phyloP scores from a whole-genome alignment of 805 yeast species.

The Wickerhamomyces rabaulensis region DNA sequence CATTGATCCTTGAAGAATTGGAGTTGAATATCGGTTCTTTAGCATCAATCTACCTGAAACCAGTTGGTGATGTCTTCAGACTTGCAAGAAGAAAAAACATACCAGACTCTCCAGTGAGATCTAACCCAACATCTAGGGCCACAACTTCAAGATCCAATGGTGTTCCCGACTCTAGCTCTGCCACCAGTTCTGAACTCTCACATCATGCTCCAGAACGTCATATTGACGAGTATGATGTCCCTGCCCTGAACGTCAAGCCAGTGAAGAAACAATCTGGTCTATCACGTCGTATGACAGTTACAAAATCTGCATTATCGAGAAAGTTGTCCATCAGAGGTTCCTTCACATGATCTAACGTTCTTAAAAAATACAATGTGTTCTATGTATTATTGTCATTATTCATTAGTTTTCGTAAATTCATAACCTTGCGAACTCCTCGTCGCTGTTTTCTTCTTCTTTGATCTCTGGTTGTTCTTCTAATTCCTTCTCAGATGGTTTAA shows the following conservation, averaged over 20 bases:
- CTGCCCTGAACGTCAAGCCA: constrained; percentile 31
- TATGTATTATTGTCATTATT: neutral
- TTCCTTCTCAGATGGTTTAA: constrained; percentile 5
- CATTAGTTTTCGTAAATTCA: neutral
- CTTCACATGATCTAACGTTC: neutral
- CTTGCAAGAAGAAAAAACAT: constrained; percentile 47
- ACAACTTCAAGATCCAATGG: constrained; percentile 6
- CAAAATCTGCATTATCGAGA: constrained; percentile 32
- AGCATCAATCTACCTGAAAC: constrained; percentile 80
- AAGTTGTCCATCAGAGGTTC: constrained; percentile 26
- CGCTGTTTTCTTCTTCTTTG: constrained; percentile 3
- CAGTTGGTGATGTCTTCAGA: constrained; percentile 76
- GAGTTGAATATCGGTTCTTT: constrained; percentile 78
- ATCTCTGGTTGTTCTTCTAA: neutral
- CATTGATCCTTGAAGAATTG: constrained; percentile 67
- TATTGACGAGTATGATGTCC: constrained; percentile 35
- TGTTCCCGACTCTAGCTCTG: constrained; percentile 5
- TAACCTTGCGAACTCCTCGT: constrained; percentile 3
- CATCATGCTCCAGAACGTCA: constrained; percentile 11
- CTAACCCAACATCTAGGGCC: constrained; percentile 12
- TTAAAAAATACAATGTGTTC: neutral
- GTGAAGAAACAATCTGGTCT: constrained; percentile 29
- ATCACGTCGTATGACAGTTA: constrained; percentile 26
- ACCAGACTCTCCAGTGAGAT: constrained; percentile 45
- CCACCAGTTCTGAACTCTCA: constrained; percentile 3